phyloP scores from a whole-genome alignment of 1,284 basidiomycete genomes.

The Wolfiporia cocos region DNA sequence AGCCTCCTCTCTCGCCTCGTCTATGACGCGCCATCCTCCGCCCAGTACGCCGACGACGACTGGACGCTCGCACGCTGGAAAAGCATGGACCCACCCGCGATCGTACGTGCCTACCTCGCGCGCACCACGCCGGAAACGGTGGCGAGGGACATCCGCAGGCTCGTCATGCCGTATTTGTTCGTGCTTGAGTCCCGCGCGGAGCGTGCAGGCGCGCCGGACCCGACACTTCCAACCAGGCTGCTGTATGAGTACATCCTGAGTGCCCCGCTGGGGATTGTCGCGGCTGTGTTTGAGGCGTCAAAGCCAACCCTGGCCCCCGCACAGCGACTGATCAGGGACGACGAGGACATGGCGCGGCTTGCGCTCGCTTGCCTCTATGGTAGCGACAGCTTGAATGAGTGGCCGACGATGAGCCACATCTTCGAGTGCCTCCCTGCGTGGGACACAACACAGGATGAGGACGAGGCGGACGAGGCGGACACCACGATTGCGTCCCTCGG shows the following conservation, averaged over 20 bases:
- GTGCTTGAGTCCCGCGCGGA: constrained; percentile 85
- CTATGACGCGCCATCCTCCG: constrained; percentile 64
- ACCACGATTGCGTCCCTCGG: constrained; percentile 78
- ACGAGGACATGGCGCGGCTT: constrained; percentile 79
- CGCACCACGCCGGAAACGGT: constrained; percentile 62
- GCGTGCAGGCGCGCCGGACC: constrained; percentile 66
- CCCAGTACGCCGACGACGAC: constrained; percentile 38
- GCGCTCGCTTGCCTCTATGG: constrained; percentile 90
- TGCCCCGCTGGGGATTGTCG: constrained; percentile 59
- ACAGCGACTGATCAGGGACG: constrained; percentile 72
- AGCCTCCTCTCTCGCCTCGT: constrained; percentile 79
- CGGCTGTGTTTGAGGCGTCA: constrained; percentile 80
- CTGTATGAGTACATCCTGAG: constrained; percentile 75
- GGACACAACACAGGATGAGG: constrained; percentile 56
- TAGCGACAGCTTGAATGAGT: constrained; percentile 61
- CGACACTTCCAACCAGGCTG: constrained; percentile 51
- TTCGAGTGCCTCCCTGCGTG: constrained; percentile 94
- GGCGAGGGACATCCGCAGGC: constrained; percentile 63
- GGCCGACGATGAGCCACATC: constrained; percentile 81
- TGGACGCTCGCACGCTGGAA: constrained; percentile 78
- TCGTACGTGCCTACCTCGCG: constrained; percentile 72
- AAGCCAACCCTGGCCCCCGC: constrained; percentile 75
- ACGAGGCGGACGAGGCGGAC: constrained; percentile 68
- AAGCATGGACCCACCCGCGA: constrained; percentile 52
- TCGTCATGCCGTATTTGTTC: constrained; percentile 88